Base-by-base conservation (phyloP, 1,139 yeast species). In the Yamadazyma pseudoaaseri region DNA sequence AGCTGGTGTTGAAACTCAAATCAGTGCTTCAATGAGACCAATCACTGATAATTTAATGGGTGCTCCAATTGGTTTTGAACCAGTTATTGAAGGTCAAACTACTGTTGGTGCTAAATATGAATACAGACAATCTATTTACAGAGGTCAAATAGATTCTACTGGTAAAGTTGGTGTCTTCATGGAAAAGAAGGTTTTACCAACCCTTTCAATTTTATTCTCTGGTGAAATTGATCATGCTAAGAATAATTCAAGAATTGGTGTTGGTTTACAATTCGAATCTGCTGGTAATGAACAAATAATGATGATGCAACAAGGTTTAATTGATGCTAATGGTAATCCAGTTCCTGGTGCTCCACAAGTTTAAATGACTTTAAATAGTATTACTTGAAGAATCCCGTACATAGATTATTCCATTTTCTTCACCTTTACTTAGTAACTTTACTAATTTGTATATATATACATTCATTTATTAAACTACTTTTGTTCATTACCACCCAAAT, bases 21-120 rank as follows among this genome's bases (percentile, higher is more conserved):
- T 92, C 50, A 80, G 84, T 52, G 87, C 92, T 30, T 76, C 83
- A 44, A 76, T 86, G 64, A 78, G 76, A 54, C 95, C 92, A 54
- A 74, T 85, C 47, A 76, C 84, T 47, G 94, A 86, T 60, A 83
- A 87, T 44, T 71, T 86, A 69, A 73, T 82, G 74, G 90, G 89
- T 41, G 79, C 86, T 38, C 86, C 94, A 43, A 79, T 86, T 46
- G 86, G 86, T 37, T 73, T 75, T 53, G 85, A 82, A 62, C 90
- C 95, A 29, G 80, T 82, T 34, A 73, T 87, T 40, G 97, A 90
- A 58, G 97, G 96, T 54, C 77, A 78, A 51, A 90, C 99, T 52
- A 86, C 97, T 44, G 62, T 92, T 39, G 98, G 97, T 65, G 96
- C 97, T 54, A 92, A 90, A 70, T 92, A 92, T 66, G 98, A 92